Percentiles rank a stretch among this genome's conserved stretches.
These are phyloP conservation scores for Euphorbia schlechtendalii DNA, from an alignment of 441 rosid genomes.

Conservation along the genomic window DNA sequence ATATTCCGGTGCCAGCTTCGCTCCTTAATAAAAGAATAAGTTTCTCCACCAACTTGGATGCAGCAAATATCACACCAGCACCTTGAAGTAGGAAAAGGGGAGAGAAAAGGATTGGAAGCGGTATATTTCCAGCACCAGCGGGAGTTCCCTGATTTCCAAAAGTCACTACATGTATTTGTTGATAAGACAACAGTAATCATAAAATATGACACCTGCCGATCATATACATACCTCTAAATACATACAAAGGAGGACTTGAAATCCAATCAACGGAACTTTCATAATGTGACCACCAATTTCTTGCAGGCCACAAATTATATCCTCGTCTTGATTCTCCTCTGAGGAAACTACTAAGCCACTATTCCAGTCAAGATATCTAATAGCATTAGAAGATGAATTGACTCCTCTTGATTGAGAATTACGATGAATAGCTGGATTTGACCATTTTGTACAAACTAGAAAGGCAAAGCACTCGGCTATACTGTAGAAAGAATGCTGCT, in stretches of 20 bases:
- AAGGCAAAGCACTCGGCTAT: constrained; percentile 93
- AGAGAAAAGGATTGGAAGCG: constrained; percentile 75
- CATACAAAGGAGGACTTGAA: constrained; percentile 93
- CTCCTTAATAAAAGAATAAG: constrained; percentile 50
- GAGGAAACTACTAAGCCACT: constrained; percentile 53
- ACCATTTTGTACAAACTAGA: constrained; percentile 95
- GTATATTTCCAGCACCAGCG: constrained; percentile 62
- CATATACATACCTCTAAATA: constrained; percentile 59
- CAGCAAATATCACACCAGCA: constrained; percentile 71
- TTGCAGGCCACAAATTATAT: constrained; percentile 61
- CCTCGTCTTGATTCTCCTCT: constrained; percentile 52
- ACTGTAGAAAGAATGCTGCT: constrained; percentile 41
- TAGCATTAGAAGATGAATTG: constrained; percentile 52
- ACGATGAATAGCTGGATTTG: constrained; percentile 87
- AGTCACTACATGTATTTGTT: constrained; percentile 17
- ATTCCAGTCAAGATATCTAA: constrained; percentile 76
- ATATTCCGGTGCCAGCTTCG: constrained; percentile 59
- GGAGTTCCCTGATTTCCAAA: constrained; percentile 78
- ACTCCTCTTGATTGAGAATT: constrained; percentile 42
- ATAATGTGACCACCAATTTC: constrained; percentile 93
- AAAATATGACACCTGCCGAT: constrained; percentile 11
- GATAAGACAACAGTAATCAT: constrained; percentile 17
- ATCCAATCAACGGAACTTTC: constrained; percentile 76
- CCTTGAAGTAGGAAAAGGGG: constrained; percentile 89
- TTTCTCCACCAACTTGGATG: constrained; percentile 66